Percentiles rank a stretch among this genome's conserved stretches.
Evolutionary conservation across 2,329 filamentous ascomycete genomes (phyloP).

Genomic region (Gnomoniopsis sp.): DNA sequence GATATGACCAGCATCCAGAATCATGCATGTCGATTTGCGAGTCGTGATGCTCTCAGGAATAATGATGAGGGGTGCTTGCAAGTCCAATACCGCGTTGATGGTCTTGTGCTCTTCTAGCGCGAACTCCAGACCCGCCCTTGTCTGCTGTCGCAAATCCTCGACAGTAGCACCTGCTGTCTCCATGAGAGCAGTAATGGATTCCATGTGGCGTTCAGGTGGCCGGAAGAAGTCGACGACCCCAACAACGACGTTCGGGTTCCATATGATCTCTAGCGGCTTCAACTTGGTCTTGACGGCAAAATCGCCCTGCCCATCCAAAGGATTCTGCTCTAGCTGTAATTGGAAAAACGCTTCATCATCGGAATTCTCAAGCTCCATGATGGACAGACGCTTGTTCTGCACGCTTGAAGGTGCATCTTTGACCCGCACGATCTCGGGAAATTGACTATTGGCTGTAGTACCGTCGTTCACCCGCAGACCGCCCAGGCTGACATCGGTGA

Average conservation of each 20-base stretch:
- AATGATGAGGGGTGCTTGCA: constrained; percentile 94
- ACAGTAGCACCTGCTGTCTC: constrained; percentile 94
- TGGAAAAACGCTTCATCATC: constrained; percentile 79
- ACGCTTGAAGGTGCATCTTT: constrained; percentile 70
- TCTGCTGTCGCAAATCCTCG: constrained; percentile 91
- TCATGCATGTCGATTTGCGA: constrained; percentile 78
- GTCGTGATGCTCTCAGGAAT: constrained; percentile 89
- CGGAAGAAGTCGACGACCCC: constrained; percentile 94
- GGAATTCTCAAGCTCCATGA: constrained; percentile 48
- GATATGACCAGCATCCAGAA: constrained; percentile 93
- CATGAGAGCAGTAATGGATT: constrained; percentile 93
- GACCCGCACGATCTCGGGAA: constrained; percentile 91
- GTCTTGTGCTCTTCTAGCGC: constrained; percentile 97
- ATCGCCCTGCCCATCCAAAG: constrained; percentile 87
- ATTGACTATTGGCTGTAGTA: constrained; percentile 85
- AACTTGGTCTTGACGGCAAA: constrained; percentile 86
- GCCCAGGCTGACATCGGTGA: constrained; percentile 85
- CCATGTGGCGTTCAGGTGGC: constrained; percentile 95
- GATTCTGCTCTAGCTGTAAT: constrained; percentile 90
- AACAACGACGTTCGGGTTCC: constrained; percentile 91
- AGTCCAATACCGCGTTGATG: constrained; percentile 90
- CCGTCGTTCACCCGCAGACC: constrained; percentile 94
- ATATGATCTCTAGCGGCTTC: constrained; percentile 94
- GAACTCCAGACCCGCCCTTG: constrained; percentile 91
- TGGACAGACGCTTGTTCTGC: constrained; percentile 46